Conservation (phyloP, 2,329 filamentous ascomycete genomes). For the Pyrenophora tritici-repentis region DNA sequence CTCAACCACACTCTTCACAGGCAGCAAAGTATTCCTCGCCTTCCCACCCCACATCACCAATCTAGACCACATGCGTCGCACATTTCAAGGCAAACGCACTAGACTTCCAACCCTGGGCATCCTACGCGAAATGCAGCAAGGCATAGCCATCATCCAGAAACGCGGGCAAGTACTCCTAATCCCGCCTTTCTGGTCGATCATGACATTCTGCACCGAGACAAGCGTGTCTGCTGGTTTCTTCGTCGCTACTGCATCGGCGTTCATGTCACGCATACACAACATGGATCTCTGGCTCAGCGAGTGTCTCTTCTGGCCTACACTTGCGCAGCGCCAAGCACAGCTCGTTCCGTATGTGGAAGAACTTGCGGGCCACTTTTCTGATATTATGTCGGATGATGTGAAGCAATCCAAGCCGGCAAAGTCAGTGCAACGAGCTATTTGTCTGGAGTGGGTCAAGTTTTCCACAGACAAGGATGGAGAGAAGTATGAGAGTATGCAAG, state of each 20-base stretch:
- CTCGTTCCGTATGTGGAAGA: too few species aligned
- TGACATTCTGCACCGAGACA: slow-evolving; percentile 5
- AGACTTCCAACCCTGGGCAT: background rate
- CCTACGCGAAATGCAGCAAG: slow-evolving; percentile 9
- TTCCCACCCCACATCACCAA: slow-evolving; percentile 9
- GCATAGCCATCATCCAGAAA: slow-evolving; percentile 20
- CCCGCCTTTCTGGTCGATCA: slow-evolving; percentile 16
- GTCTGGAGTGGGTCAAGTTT: too few species aligned
- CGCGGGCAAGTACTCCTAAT: slow-evolving; percentile 12
- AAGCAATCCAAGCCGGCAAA: too few species aligned
- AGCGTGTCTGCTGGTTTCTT: slow-evolving; percentile 11
- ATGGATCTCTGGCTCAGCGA: background rate
- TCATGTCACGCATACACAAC: slow-evolving; percentile 7
- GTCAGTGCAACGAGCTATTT: too few species aligned
- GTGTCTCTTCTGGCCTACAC: too few species aligned
- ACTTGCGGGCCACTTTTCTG: too few species aligned
- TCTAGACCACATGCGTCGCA: background rate
- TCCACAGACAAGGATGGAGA: too few species aligned
- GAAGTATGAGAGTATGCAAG: too few species aligned
- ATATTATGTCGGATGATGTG: too few species aligned
- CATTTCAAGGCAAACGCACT: background rate
- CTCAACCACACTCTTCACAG: slow-evolving; percentile 13
- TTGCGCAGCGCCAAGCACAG: too few species aligned
- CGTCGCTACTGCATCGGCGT: slow-evolving; percentile 7
- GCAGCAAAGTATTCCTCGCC: slow-evolving; percentile 15